Evolutionary conservation across 1,139 yeast genomes (phyloP).

Genomic region (Saccharomyces uvarum): DNA sequence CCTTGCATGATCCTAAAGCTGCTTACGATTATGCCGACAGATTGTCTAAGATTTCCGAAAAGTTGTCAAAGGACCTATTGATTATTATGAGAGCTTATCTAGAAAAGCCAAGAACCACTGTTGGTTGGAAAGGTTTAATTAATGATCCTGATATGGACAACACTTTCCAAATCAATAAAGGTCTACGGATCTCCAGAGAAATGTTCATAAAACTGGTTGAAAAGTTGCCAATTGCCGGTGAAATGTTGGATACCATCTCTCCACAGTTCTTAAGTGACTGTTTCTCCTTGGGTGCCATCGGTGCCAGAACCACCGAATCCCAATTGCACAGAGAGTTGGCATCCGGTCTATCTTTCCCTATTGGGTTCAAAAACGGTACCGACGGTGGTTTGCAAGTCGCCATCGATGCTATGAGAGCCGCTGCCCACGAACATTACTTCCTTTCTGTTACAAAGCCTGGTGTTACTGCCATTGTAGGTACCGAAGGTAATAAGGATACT

Average conservation of each 20-base stretch:
- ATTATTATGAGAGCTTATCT: slow-evolving; percentile 96
- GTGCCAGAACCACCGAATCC: slow-evolving; percentile 96
- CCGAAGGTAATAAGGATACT: slow-evolving; percentile 87
- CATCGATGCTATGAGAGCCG: slow-evolving; percentile 87
- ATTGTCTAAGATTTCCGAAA: slow-evolving; percentile 52
- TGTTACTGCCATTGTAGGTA: slow-evolving; percentile 88
- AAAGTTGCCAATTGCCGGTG: slow-evolving; percentile 86
- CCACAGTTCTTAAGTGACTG: slow-evolving; percentile 90
- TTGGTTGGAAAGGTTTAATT: slow-evolving; percentile 97
- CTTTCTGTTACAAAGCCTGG: slow-evolving; percentile 91
- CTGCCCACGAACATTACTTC: slow-evolving; percentile 90
- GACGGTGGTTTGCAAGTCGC: slow-evolving; percentile 91
- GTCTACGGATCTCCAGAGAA: slow-evolving; percentile 79
- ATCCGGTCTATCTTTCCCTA: slow-evolving; percentile 91
- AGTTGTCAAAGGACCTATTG: slow-evolving; percentile 64
- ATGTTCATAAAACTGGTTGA: slow-evolving; percentile 79
- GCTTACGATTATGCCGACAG: slow-evolving; percentile 81
- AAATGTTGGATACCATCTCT: slow-evolving; percentile 94
- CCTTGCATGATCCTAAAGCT: slow-evolving; percentile 88
- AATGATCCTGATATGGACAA: slow-evolving; percentile 96
- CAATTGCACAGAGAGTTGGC: slow-evolving; percentile 95
- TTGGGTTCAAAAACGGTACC: slow-evolving; percentile 95
- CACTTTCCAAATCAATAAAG: slow-evolving; percentile 89
- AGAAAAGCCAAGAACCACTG: slow-evolving; percentile 97
- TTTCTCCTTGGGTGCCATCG: slow-evolving; percentile 91